Evolutionary conservation across 2,329 filamentous ascomycete genomes (phyloP), one percentile per base, ranked within the genome.

Genomic region (Shiraia sp.): DNA sequence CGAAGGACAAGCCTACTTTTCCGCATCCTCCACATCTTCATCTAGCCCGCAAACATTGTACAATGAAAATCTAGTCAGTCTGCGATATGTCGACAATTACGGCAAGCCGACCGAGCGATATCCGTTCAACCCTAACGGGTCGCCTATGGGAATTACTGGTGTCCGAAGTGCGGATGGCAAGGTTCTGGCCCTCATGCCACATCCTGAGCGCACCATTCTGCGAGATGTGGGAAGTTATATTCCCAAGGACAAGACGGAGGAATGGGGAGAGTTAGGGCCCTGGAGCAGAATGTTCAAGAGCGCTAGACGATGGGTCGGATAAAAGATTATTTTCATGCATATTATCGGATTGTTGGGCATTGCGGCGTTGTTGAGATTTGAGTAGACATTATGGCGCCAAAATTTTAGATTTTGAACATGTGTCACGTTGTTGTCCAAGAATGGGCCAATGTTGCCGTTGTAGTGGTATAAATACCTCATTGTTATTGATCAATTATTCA

Each of bases 111-210:
- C 93, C 1, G 87, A 90, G 70, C 76, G 76, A 55, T 99, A 97
- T 65, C 93, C 93, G 1, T 87, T 79, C 73, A 97, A 97, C 74
- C 88, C 86, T 36, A 96, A 95, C 72, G 90, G 90, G 37, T 90
- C 86, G 63, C 87, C 88, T 1, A 77, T 80, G 49, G 90, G 88
- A 63, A 87, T 96, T 51, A 88, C 90, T 1, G 90, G 85, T 64
- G 86, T 95, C 17, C 78, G 86, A 56, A 90, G 82, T 58, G 79
- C 75, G 30, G 86, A 95, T 63, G 90, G 90, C 10, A 80, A 88
- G 42, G 88, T 95, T 1, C 70, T 96, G 55, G 90, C 90, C 6
- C 81, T 96, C 74, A 96, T 96, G 90, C 91, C 91, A 47, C 90
- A 96, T 69, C 90, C 90, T 1, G 90, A 96, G 74, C 81, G 90